These are phyloP conservation scores for Solioccasus polychromus DNA, from an alignment of 768 basidiomycete genomes.

Conservation along the genomic window DNA sequence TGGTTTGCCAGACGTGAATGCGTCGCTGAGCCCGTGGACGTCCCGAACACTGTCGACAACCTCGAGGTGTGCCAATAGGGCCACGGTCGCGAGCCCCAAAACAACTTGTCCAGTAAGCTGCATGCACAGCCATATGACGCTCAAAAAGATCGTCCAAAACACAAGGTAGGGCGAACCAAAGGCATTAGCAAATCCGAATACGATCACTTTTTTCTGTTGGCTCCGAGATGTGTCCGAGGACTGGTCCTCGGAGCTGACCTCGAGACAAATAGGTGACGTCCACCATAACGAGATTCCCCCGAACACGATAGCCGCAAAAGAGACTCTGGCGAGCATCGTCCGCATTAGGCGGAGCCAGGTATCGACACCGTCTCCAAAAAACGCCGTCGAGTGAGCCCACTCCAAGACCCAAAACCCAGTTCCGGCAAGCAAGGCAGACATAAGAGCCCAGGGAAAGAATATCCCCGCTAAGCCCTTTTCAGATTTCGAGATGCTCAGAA, in stretches of 20 bases:
- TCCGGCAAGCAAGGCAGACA: constrained; percentile 57
- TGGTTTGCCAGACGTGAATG: constrained; percentile 48
- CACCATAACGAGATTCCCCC: constrained; percentile 69
- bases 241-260: constrained; percentile 42
- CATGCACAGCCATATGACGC: constrained; percentile 49
- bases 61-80: constrained; percentile 76
- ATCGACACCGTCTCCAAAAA: constrained; percentile 41
- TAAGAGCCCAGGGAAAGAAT: constrained; percentile 58
- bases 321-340: constrained; percentile 59
- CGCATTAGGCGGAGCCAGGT: constrained; percentile 47
- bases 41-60: constrained; percentile 81
- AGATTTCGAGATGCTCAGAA: constrained; percentile 67
- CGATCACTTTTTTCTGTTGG: constrained; percentile 43
- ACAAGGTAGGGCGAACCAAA: constrained; percentile 86
- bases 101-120: constrained; percentile 85
- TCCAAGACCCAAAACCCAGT: constrained; percentile 79
- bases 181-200: constrained; percentile 87
- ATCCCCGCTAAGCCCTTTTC: constrained; percentile 68
- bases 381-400: constrained; percentile 60
- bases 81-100: constrained; percentile 59
- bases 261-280: constrained; percentile 69
- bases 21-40: constrained; percentile 49
- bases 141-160: constrained; percentile 70
- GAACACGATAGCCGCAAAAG: constrained; percentile 49
- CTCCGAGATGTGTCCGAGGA: constrained; percentile 4